These are phyloP conservation scores for Euryodendron excelsum DNA, from an alignment of 148 eudicot species.

Conservation along the genomic window DNA sequence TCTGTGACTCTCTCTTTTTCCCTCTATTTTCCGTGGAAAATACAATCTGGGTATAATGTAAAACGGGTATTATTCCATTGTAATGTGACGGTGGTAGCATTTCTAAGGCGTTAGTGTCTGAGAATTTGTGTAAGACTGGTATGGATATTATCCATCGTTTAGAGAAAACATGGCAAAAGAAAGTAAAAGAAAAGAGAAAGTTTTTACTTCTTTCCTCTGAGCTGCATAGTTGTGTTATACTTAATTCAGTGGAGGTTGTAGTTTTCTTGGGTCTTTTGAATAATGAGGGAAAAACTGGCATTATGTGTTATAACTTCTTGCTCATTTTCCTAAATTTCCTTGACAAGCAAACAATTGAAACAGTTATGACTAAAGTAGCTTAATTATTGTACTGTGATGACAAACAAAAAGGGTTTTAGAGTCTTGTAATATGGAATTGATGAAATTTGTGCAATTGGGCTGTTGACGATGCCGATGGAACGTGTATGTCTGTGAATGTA, in stretches of 20 bases:
- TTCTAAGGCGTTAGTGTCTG: neutral
- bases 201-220: neutral
- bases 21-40: neutral
- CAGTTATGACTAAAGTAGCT: neutral
- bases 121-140: neutral
- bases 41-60: neutral
- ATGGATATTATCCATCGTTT: neutral
- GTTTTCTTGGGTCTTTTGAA: neutral
- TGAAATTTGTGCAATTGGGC: neutral
- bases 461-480: slow-evolving; percentile 11
- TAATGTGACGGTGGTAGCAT: neutral
- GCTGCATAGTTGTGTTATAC: neutral
- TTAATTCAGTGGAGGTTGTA: neutral
- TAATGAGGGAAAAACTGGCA: neutral
- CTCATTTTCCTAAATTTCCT: neutral
- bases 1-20: slow-evolving; percentile 13
- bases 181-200: neutral
- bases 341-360: neutral
- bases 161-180: neutral
- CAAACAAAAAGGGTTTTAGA: neutral
- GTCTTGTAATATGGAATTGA: neutral
- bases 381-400: neutral
- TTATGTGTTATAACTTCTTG: neutral
- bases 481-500: neutral
- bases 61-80: neutral